These are phyloP conservation scores for Fonsecaea pedrosoi DNA, from an alignment of 2,329 filamentous ascomycete genomes.

Conservation along the genomic window DNA sequence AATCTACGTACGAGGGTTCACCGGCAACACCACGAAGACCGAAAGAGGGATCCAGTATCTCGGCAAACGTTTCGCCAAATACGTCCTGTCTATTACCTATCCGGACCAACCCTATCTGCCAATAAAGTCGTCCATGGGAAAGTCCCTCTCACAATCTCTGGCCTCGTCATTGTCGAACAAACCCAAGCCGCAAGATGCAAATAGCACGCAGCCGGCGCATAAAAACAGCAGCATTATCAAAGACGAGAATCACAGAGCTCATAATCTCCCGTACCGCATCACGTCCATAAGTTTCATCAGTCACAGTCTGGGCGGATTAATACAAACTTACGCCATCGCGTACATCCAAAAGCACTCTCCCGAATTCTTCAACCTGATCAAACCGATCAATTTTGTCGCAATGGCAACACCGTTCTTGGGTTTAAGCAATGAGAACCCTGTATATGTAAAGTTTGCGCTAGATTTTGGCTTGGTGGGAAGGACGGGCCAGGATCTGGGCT, in stretches of 20 bases:
- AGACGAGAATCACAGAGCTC: constrained; percentile 49
- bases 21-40: constrained; percentile 71
- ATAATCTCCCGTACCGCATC: constrained; percentile 67
- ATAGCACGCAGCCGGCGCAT: constrained; percentile 55
- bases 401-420: constrained; percentile 86
- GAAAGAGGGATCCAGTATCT: constrained; percentile 97
- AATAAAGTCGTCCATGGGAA: constrained; percentile 60
- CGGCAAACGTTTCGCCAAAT: constrained; percentile 90
- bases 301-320: constrained; percentile 86
- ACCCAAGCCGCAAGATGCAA: constrained; percentile 12
- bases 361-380: constrained; percentile 77
- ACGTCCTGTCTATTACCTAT: constrained; percentile 86
- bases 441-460: constrained; percentile 95
- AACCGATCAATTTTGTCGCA: constrained; percentile 92
- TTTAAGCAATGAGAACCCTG: constrained; percentile 93
- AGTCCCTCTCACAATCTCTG: constrained; percentile 57
- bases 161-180: constrained; percentile 47
- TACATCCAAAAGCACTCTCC: constrained; percentile 85
- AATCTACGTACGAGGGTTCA: constrained; percentile 62
- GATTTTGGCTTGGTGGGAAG: constrained; percentile 97
- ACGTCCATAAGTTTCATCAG: constrained; percentile 84
- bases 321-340: constrained; percentile 83
- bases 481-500: constrained; percentile 90
- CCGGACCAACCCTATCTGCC: constrained; percentile 91
- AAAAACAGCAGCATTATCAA: constrained; percentile 66